phyloP scores from a whole-genome alignment of 768 basidiomycete genomes.

The Phaeotremella skinneri region DNA sequence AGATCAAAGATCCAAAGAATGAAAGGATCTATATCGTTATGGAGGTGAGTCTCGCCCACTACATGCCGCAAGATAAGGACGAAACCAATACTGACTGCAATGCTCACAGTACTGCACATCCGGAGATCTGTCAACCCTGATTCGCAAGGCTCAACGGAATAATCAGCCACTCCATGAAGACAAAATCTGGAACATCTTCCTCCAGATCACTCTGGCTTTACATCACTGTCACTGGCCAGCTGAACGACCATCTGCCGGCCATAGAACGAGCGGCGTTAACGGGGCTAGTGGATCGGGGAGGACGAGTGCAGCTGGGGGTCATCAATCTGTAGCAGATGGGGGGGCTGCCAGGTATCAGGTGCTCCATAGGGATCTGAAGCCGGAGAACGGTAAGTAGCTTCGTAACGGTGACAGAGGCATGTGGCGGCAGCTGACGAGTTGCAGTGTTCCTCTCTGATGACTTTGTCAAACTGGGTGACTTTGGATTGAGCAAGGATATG shows the following conservation, averaged over 20 bases:
- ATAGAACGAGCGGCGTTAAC: slow-evolving; percentile 5
- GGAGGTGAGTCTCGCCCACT: slow-evolving; percentile 58
- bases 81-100: neutral
- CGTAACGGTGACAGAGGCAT: neutral
- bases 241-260: slow-evolving; percentile 51
- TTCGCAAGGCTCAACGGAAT: slow-evolving; percentile 58
- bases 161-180: slow-evolving; percentile 81
- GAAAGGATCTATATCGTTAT: slow-evolving; percentile 95
- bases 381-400: slow-evolving; percentile 74
- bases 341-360: slow-evolving; percentile 55
- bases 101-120: slow-evolving; percentile 74
- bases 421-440: slow-evolving; percentile 5
- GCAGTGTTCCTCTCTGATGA: slow-evolving; percentile 83
- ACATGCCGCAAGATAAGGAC: no score
- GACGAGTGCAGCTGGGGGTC: slow-evolving; percentile 27
- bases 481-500: slow-evolving; percentile 91
- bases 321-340: slow-evolving; percentile 26
- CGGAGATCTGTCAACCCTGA: slow-evolving; percentile 84
- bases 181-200: slow-evolving; percentile 91
- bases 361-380: slow-evolving; percentile 91
- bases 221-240: slow-evolving; percentile 88
- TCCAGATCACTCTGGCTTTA: slow-evolving; percentile 84
- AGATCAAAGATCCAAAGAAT: slow-evolving; percentile 79
- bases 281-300: slow-evolving; percentile 12
- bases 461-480: slow-evolving; percentile 93